Percentiles rank a stretch among this genome's conserved stretches.
These are phyloP conservation scores for Jackrogersella multiformis DNA, from an alignment of 495 filamentous ascomycete genomes.

Conservation along the genomic window DNA sequence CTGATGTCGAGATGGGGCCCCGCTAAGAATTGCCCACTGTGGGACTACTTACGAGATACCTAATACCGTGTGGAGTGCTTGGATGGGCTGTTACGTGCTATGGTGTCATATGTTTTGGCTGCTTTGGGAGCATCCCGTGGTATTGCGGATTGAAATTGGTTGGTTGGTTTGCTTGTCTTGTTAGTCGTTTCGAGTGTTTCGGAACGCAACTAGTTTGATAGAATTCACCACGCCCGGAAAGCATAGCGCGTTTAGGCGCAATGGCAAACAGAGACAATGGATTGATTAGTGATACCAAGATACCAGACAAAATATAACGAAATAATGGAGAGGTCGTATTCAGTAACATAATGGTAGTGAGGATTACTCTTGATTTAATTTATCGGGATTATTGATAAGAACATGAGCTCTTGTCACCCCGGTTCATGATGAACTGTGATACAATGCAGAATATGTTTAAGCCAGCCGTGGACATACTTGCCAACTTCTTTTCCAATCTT, in stretches of 20 bases:
- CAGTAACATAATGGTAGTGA: not conserved
- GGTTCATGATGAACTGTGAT: not conserved
- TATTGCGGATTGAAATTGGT: too few species aligned
- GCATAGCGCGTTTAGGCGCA: constrained; percentile 11
- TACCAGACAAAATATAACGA: constrained; percentile 13
- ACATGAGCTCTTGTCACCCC: constrained; percentile 1
- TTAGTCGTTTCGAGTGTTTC: not conserved
- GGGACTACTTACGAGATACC: constrained; percentile 8
- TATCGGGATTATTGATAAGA: constrained; percentile 1
- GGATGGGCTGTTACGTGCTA: constrained; percentile 28
- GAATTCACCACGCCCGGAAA: not conserved
- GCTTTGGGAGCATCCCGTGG: not conserved
- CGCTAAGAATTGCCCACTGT: constrained; percentile 17
- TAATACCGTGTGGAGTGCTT: constrained; percentile 27
- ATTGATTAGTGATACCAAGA: constrained; percentile 23
- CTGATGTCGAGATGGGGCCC: constrained; percentile 48
- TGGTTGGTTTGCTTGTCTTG: constrained; percentile 13
- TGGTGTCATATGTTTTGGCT: constrained; percentile 8
- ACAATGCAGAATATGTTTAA: too few species aligned
- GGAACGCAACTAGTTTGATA: not conserved
- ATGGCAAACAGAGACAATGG: constrained; percentile 11
- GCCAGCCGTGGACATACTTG: too few species aligned
- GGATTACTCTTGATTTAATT: not conserved
- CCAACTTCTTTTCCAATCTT: too few species aligned
- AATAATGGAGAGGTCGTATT: constrained; percentile 9